Base-by-base conservation (phyloP, 2,329 filamentous ascomycete genomes). In the Tolypocladium ovalisporum region DNA sequence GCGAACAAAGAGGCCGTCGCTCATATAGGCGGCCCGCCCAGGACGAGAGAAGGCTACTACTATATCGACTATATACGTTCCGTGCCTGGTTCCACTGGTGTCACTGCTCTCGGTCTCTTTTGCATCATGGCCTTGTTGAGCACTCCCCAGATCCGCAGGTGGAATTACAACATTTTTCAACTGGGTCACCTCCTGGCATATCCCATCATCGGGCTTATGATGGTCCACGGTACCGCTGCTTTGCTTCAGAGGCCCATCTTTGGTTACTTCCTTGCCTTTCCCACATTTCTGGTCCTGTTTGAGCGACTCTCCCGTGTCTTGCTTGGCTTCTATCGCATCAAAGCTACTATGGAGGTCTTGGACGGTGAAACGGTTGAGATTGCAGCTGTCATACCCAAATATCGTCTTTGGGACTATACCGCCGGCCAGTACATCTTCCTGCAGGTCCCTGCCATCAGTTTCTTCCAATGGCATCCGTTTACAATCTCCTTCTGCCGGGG, bases 391-490 rank as follows among this genome's bases (percentile, higher is more conserved):
- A 77, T 80, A 8, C 80, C 78, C 0, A 73, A 71, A 32, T 72
- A 75, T 55, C 69, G 76, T 1, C 68, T 79, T 3, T 82, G 78
- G 79, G 72, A 71, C 42, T 83, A 82, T 63, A 74, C 76, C 56
- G 79, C 80, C n/a, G 80, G 80, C 0, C 79, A 83, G 63, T 82
- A 83, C 58, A 73, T 84, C 17, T 77, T 84, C 52, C 68, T 83
- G 0, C 80, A 83, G 61, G 77, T 83, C 0, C 81, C 80, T 0
- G 60, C 70, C 35, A 66, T 83, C 27, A 81, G 78, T 40, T 68
- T 73, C 54, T 83, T 79, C 58, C 79, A 83, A 62, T 84, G 80
- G 80, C 80, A 84, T 57, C 81, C 80, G 0, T 84, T 84, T 61
- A 83, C 81, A 0, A 77, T 84, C 0, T 83, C 81, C 0, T 76